These are phyloP conservation scores for Orbilia quercus DNA, from an alignment of 2,329 filamentous ascomycete species.

Conservation along the genomic window DNA sequence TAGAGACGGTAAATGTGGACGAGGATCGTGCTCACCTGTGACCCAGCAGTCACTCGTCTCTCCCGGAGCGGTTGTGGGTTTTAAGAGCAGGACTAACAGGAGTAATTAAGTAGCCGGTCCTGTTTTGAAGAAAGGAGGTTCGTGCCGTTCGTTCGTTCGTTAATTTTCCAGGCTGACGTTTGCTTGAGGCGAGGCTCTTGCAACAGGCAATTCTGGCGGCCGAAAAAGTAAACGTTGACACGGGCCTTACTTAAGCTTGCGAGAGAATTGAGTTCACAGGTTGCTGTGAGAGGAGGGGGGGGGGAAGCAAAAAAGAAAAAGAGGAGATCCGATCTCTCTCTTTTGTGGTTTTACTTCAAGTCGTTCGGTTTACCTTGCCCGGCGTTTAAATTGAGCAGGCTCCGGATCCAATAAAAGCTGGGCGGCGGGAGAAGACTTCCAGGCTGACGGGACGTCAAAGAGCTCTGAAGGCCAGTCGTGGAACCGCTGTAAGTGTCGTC, in stretches of 20 bases:
- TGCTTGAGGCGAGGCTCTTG: conserved; percentile 29
- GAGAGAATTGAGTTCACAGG: conserved; percentile 13
- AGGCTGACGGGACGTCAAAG: conserved; percentile 34
- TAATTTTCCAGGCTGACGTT: conserved; percentile 23
- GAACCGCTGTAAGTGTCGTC: conserved; percentile 48
- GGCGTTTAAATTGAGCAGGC: conserved; percentile 20
- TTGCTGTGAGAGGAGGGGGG: neutral
- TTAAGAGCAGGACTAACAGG: conserved; percentile 15
- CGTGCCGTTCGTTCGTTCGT: too few species aligned
- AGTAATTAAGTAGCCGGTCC: conserved; percentile 35
- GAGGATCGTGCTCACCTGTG: conserved; percentile 31
- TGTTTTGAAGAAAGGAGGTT: neutral
- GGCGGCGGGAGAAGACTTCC: conserved; percentile 18
- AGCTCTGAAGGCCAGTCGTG: conserved; percentile 30
- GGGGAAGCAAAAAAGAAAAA: conserved; percentile 1
- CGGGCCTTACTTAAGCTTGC: conserved; percentile 21
- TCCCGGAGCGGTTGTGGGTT: conserved; percentile 31
- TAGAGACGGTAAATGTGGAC: too few species aligned
- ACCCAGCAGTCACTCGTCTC: conserved; percentile 31
- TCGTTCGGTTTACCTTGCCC: conserved; percentile 16
- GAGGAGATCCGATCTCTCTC: neutral
- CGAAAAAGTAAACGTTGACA: conserved; percentile 19
- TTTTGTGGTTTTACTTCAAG: too few species aligned
- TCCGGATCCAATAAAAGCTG: conserved; percentile 22
- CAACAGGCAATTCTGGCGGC: conserved; percentile 18